Evolutionary conservation across 2,329 filamentous ascomycete species (phyloP).

Genomic region (Gliomastix tumulicola): DNA sequence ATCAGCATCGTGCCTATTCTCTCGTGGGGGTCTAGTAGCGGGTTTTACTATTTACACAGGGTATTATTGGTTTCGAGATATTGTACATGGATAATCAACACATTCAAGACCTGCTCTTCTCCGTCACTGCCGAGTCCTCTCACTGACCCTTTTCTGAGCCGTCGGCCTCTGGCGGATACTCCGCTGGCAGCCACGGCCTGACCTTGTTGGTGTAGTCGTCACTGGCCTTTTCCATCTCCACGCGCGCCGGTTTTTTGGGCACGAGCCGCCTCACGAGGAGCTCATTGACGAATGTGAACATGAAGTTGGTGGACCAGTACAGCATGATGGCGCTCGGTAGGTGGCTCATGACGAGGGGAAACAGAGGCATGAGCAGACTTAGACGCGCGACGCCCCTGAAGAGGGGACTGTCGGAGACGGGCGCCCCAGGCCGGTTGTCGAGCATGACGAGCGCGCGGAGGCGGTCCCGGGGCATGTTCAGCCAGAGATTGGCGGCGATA

Average conservation of each 20-base stretch:
- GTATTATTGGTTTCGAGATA: conserved; percentile 1
- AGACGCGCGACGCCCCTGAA: conserved; percentile 15
- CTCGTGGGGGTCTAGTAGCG: too few species aligned
- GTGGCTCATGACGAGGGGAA: conserved; percentile 24
- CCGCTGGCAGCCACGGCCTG: neutral
- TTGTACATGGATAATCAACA: too few species aligned
- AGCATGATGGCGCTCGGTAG: conserved; percentile 31
- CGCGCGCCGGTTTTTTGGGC: too few species aligned
- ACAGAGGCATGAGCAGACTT: conserved; percentile 21
- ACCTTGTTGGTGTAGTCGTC: neutral
- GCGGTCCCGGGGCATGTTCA: conserved; percentile 16
- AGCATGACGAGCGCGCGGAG: conserved; percentile 16
- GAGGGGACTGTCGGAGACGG: conserved; percentile 5
- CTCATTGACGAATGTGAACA: conserved; percentile 23
- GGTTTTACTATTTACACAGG: too few species aligned
- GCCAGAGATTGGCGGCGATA: conserved; percentile 19
- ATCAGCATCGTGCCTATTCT: too few species aligned
- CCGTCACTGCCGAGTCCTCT: too few species aligned
- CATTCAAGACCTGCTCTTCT: too few species aligned
- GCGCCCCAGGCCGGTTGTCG: conserved; percentile 5
- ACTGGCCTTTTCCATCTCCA: conserved; percentile 5
- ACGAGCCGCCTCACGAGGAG: conserved; percentile 14
- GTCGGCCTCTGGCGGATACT: too few species aligned
- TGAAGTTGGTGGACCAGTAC: conserved; percentile 30
- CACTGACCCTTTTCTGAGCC: too few species aligned